phyloP scores from a whole-genome alignment of 2,329 filamentous ascomycete genomes.

The Blumeriella jaapii region DNA sequence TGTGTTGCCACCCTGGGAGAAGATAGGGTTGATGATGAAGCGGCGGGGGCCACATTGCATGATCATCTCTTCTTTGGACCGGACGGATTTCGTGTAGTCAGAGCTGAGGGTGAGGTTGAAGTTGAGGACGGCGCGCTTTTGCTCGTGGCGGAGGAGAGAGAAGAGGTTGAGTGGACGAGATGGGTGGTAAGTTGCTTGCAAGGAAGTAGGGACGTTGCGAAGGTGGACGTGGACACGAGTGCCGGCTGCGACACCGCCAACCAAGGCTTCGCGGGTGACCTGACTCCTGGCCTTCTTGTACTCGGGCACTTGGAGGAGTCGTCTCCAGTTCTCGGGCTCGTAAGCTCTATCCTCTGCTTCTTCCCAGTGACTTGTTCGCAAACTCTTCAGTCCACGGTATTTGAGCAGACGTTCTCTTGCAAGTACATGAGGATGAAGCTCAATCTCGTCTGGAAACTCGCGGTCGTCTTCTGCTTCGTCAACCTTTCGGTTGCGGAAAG shows the following conservation, averaged over 20 bases:
- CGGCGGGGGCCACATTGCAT: conserved; percentile 84
- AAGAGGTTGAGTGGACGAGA: conserved; percentile 61
- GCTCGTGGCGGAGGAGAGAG: conserved; percentile 84
- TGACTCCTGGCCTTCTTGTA: conserved; percentile 75
- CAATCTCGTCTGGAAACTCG: conserved; percentile 96
- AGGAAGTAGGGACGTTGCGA: conserved; percentile 40
- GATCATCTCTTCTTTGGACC: conserved; percentile 85
- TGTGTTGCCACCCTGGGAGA: conserved; percentile 79
- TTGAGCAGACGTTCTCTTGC: conserved; percentile 75
- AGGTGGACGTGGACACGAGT: conserved; percentile 75
- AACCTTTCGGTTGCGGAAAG: conserved; percentile 67
- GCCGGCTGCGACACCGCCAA: conserved; percentile 78
- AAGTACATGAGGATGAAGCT: conserved; percentile 76
- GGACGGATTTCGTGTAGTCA: conserved; percentile 64
- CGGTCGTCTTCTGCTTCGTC: conserved; percentile 80
- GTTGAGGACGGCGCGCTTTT: conserved; percentile 86
- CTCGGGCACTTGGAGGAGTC: conserved; percentile 77
- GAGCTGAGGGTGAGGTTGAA: conserved; percentile 78
- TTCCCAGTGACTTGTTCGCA: conserved; percentile 81
- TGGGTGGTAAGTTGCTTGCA: conserved; percentile 42
- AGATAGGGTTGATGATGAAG: conserved; percentile 79
- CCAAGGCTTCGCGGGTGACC: conserved; percentile 67
- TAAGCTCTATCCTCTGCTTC: conserved; percentile 75
- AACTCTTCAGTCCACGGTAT: conserved; percentile 85
- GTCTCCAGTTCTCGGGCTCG: conserved; percentile 81